A percentile compares a stretch with the other conserved stretches of the same genome.
phyloP scores from a whole-genome alignment of 176 grass and related monocot species.

The Miscanthus lutarioriparius region DNA sequence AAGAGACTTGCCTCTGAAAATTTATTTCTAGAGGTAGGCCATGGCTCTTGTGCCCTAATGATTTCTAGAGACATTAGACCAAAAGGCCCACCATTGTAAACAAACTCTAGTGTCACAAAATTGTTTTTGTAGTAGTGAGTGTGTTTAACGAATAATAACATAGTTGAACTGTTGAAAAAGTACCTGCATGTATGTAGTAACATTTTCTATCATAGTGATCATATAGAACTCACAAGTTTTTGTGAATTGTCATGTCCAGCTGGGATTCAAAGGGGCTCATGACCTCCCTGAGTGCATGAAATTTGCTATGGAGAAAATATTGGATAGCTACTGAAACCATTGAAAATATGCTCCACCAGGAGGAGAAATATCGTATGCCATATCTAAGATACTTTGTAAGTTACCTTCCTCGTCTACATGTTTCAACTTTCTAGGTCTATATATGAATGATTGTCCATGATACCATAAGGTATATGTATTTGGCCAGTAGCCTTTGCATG shows the following conservation, averaged over 20 bases:
- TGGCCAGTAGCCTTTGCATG: too few relatives aligned
- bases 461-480: too few relatives aligned
- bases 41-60: too few relatives aligned
- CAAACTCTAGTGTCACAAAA: too few relatives aligned
- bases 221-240: not conserved
- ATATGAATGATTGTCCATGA: not conserved
- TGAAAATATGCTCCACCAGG: not conserved
- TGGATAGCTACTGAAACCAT: not conserved
- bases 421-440: not conserved
- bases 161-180: not conserved
- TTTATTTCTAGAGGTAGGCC: too few relatives aligned
- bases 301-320: not conserved
- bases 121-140: not conserved
- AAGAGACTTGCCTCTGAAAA: too few relatives aligned
- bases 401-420: not conserved
- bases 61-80: too few relatives aligned
- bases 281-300: not conserved
- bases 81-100: too few relatives aligned
- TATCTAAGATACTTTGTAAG: not conserved
- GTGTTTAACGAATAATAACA: not conserved
- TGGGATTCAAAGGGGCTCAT: not conserved
- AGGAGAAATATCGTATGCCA: not conserved
- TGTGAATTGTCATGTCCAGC: not conserved
- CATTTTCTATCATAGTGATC: not conserved
- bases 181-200: not conserved